Evolutionary conservation across 2,329 filamentous ascomycete genomes (phyloP).

Genomic region (Keithomyces neogunnii): DNA sequence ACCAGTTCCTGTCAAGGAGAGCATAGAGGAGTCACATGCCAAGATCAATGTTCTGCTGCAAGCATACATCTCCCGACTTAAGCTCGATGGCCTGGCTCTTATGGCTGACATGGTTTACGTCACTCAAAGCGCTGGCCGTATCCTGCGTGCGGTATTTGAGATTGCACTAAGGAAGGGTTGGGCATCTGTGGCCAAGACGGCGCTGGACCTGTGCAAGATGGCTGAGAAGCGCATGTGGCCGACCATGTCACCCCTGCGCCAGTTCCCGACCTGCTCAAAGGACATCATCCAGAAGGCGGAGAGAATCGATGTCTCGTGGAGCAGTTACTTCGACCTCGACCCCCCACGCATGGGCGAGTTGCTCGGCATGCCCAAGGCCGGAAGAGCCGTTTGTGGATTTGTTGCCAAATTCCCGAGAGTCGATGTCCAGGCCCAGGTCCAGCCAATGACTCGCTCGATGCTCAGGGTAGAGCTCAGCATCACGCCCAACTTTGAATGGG

Average conservation of each 20-base stretch:
- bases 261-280: slow-evolving; percentile 73
- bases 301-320: slow-evolving; percentile 89
- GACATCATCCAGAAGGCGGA: slow-evolving; percentile 91
- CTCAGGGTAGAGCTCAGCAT: slow-evolving; percentile 84
- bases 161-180: slow-evolving; percentile 96
- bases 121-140: slow-evolving; percentile 94
- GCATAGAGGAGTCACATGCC: slow-evolving; percentile 90
- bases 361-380: slow-evolving; percentile 81
- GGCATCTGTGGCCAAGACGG: slow-evolving; percentile 86
- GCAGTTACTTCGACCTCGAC: slow-evolving; percentile 90
- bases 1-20: slow-evolving; percentile 94
- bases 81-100: slow-evolving; percentile 84
- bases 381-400: slow-evolving; percentile 73
- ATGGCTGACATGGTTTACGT: slow-evolving; percentile 99
- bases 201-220: slow-evolving; percentile 95
- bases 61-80: slow-evolving; percentile 91
- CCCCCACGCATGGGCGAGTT: slow-evolving; percentile 94
- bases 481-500: slow-evolving; percentile 93
- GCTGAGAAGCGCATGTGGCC: slow-evolving; percentile 99
- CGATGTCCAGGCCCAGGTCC: slow-evolving; percentile 86
- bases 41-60: slow-evolving; percentile 98
- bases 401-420: slow-evolving; percentile 90
- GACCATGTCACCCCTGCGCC: slow-evolving; percentile 90
- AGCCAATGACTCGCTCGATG: slow-evolving; percentile 91
- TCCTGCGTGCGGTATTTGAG: slow-evolving; percentile 90